A percentile compares a stretch with the other conserved stretches of the same genome.
Evolutionary conservation across 495 filamentous ascomycete genomes (phyloP).

Genomic region (Xeromyces bisporus): DNA sequence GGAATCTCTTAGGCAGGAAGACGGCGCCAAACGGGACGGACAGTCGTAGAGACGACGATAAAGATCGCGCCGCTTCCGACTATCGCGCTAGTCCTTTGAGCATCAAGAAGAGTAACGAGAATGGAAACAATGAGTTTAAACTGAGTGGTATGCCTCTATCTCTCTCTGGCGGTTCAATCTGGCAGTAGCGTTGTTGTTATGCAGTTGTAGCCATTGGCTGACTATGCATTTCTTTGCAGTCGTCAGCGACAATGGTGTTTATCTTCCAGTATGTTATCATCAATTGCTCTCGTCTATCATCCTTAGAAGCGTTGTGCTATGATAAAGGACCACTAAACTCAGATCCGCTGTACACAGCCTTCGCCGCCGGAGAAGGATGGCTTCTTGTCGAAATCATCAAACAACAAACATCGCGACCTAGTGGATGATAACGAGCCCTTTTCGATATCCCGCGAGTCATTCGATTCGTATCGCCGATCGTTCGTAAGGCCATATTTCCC

Average conservation of each 20-base stretch:
- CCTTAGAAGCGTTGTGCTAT: slow-evolving; percentile 2
- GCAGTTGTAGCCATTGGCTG: background rate
- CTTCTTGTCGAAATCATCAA: slow-evolving; percentile 67
- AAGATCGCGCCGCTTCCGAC: slow-evolving; percentile 29
- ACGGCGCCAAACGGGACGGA: slow-evolving; percentile 28
- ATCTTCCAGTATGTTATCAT: slow-evolving; percentile 57
- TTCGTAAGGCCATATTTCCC: slow-evolving; percentile 51
- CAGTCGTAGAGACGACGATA: slow-evolving; percentile 31
- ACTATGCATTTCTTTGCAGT: slow-evolving; percentile 34
- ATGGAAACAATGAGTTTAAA: slow-evolving; percentile 60
- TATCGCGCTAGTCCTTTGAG: slow-evolving; percentile 31
- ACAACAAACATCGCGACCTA: slow-evolving; percentile 40
- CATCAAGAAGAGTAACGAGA: slow-evolving; percentile 37
- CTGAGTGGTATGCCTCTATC: slow-evolving; percentile 53
- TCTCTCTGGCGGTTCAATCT: no score
- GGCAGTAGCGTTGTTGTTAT: no score
- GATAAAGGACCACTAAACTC: slow-evolving; percentile 8
- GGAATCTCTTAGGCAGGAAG: slow-evolving; percentile 53
- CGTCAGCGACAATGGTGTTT: slow-evolving; percentile 91
- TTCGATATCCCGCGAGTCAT: slow-evolving; percentile 91
- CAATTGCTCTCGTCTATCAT: slow-evolving; percentile 1
- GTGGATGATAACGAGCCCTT: slow-evolving; percentile 81
- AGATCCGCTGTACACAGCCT: slow-evolving; percentile 35
- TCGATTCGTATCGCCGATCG: slow-evolving; percentile 91
- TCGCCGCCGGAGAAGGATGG: slow-evolving; percentile 76